Base-by-base conservation (phyloP, 2,329 filamentous ascomycete species). In the Onygenales sp. region DNA sequence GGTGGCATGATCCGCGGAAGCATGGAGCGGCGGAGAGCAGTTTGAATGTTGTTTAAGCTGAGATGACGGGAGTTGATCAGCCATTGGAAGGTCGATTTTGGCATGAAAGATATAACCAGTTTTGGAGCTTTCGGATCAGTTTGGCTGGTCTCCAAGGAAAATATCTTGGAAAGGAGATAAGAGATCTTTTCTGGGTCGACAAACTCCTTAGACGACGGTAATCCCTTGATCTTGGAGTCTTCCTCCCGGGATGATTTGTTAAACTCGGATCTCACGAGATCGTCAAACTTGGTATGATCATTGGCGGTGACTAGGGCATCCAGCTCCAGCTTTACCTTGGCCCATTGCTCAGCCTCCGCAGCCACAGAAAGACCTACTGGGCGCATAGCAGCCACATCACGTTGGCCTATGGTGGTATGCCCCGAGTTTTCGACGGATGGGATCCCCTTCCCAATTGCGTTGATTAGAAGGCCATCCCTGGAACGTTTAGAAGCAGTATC, bases 391-490 rank as follows among this genome's bases (percentile, higher is more conserved):
- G 70, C 64, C 59, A 43, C 60, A 61, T 46, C 62, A 61, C 54
- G 65, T 66, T 52, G 66, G 33, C 51, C 42, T 4, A 57, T 66
- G 1, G 59, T 53, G n/a, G 57, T 52, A 36, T 66, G 64, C 60
- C 62, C 64, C 21, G 66, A 59, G 1, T 62, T 56, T 43, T 61
- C 60, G n/a, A 63, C 61, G 7, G 64, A 65, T 11, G 63, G 65
- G 49, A 73, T 69, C 45, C 71, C 71, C 36, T 69, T 68, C 8
- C 71, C 71, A 55, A 73, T 71, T 8, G 71, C 68, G 57, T 73
- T 69, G 35, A 73, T 69, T 21, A 73, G 58, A 11, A 73, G 63
- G 9, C 70, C 69, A 51, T 71, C 69, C 17, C 69, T 64, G 6
- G 67, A 63, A 7, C 70, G 65, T 60, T 73, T 73, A n/a, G 68